A percentile compares a stretch with the other conserved stretches of the same genome.
Evolutionary conservation across 805 yeast genomes (phyloP).

Genomic region (Yarrowia hollandica): DNA sequence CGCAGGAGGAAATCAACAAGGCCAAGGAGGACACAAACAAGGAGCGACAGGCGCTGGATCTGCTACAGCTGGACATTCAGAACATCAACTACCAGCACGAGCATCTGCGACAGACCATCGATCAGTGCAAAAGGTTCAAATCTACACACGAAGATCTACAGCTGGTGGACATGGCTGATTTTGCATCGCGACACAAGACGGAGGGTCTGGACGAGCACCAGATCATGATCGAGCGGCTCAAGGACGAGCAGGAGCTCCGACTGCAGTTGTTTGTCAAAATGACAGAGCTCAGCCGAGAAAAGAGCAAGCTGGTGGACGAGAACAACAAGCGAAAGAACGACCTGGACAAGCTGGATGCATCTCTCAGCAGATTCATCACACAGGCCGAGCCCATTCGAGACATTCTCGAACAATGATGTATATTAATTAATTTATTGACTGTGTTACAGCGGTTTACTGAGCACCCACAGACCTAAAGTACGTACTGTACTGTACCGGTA

Average conservation of each 20-base stretch:
- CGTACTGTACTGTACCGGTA: too few species aligned
- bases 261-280: conserved; percentile 34
- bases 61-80: conserved; percentile 34
- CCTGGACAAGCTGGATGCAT: conserved; percentile 28
- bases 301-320: conserved; percentile 30
- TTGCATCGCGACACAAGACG: conserved; percentile 29
- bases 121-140: conserved; percentile 31
- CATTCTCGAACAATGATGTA: conserved; percentile 7
- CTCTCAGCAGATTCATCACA: conserved; percentile 7
- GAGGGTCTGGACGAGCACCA: conserved; percentile 29
- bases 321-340: conserved; percentile 32
- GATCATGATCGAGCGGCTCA: conserved; percentile 35
- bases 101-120: conserved; percentile 35
- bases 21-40: conserved; percentile 33
- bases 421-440: background rate
- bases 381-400: conserved; percentile 26
- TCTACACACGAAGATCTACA: conserved; percentile 29
- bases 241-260: conserved; percentile 36
- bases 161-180: conserved; percentile 12
- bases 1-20: conserved; percentile 32
- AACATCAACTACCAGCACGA: conserved; percentile 37
- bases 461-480: too few species aligned
- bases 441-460: too few species aligned
- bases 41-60: conserved; percentile 33
- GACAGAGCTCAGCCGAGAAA: conserved; percentile 32